Base-by-base conservation (phyloP, 495 filamentous ascomycete species). In the Friedmanniomyces endolithicus region DNA sequence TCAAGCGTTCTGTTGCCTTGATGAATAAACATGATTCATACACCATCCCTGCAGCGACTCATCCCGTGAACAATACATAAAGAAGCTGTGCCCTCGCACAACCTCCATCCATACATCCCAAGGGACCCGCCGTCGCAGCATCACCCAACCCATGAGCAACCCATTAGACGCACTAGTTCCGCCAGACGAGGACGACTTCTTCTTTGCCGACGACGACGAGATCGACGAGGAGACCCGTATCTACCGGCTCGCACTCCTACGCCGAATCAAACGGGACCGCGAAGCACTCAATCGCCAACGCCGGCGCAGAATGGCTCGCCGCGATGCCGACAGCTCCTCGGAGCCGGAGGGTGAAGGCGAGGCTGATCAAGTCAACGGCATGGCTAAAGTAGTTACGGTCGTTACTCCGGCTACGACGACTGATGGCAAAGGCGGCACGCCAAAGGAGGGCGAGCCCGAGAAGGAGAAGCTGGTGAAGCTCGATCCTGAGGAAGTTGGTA, bases 381-480 rank as follows among this genome's bases (percentile, higher is more conserved):
- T 50, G 17, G 24, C 47, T 11, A 50, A 50, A 25, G n/a, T n/a
- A 11, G 14, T 25, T 2, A 19, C 29, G 11, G n/a, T n/a, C 1
- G 14, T 25, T 2, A 19, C 29, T 1, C 37, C 37, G 12, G 17
- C 37, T 14, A 19, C 37, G 12, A 41, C 37, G 37, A 16, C 37
- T 41, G 37, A 41, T 41, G 37, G 37, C 37, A 50, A 31, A 24
- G 47, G 24, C 3, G 47, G 47, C 8, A 19, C 24, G 29, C 17
- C 47, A n/a, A 47, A 47, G 44, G 24, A 50, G 47, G 29, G 24
- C n/a, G 47, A 31, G 16, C 3, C 17, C 3, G 29, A 52, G 24
- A 27, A 52, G 35, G 49, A 57, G 48, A 48, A 61, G 59, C 29
- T 58, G 33, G 55, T 61, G 17, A 61, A 61, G 55, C 55, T 61